Conservation (phyloP, 306 rosid genomes). For the Quercus rubra region DNA sequence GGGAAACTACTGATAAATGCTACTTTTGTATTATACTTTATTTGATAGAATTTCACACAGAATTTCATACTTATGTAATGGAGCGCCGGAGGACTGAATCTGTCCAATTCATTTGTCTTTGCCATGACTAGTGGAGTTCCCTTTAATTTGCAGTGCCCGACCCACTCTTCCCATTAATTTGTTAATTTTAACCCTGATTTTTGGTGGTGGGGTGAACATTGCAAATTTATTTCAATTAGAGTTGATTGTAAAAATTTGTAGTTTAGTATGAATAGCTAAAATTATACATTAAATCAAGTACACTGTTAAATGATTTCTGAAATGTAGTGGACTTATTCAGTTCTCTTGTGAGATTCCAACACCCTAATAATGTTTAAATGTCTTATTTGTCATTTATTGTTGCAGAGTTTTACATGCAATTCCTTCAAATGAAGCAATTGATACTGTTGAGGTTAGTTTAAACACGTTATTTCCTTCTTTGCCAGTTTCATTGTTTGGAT, state of each 20-base stretch:
- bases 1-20: neutral
- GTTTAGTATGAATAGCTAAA: no score
- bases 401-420: slow-evolving; percentile 86
- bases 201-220: no score
- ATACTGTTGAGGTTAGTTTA: slow-evolving; percentile 85
- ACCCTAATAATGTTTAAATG: neutral
- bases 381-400: slow-evolving; percentile 10
- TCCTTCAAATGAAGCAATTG: slow-evolving; percentile 91
- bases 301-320: neutral
- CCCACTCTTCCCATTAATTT: no score
- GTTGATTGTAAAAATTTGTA: no score
- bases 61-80: neutral
- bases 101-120: neutral
- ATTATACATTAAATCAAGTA: no score
- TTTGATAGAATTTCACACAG: neutral
- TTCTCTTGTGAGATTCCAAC: neutral
- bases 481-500: neutral
- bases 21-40: neutral
- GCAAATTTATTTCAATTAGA: no score
- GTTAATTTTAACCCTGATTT: no score
- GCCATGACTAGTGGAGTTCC: neutral
- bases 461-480: slow-evolving; percentile 2
- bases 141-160: no score
- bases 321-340: neutral
- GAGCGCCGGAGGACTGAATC: neutral